phyloP scores from a whole-genome alignment of 2,329 filamentous ascomycete genomes.

The Claviceps sp. region DNA sequence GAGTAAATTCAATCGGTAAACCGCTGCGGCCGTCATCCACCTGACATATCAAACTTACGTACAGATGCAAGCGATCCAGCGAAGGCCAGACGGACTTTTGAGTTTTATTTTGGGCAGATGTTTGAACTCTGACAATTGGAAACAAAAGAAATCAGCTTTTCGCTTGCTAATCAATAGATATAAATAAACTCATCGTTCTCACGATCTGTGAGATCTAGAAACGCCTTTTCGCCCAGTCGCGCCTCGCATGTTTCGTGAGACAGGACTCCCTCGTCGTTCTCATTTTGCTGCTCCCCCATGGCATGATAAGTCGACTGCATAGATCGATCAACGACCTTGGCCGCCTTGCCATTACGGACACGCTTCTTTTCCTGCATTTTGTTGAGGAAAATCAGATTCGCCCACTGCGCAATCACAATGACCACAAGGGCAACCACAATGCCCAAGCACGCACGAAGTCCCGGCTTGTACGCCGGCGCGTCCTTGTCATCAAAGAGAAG shows the following conservation, averaged over 20 bases:
- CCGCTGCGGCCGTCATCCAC: too few relatives aligned
- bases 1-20: too few relatives aligned
- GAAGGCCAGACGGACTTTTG: too few relatives aligned
- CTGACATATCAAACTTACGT: too few relatives aligned
- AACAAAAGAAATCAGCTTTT: not conserved
- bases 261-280: conserved; percentile 4
- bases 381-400: conserved; percentile 42
- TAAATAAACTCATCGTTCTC: conserved; percentile 58
- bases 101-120: too few relatives aligned
- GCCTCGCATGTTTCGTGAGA: conserved; percentile 11
- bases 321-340: conserved; percentile 43
- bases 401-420: conserved; percentile 39
- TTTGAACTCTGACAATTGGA: too few relatives aligned
- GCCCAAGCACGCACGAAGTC: conserved; percentile 40
- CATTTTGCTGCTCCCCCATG: conserved; percentile 4
- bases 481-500: conserved; percentile 45
- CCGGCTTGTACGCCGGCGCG: conserved; percentile 44
- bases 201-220: conserved; percentile 48
- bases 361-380: conserved; percentile 39
- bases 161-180: conserved; percentile 31
- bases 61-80: too few relatives aligned
- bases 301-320: conserved; percentile 41
- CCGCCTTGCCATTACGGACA: conserved; percentile 46
- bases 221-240: conserved; percentile 34
- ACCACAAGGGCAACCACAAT: conserved; percentile 40